Conservation (phyloP, 1,284 basidiomycete genomes). For the Trametes versicolor region DNA sequence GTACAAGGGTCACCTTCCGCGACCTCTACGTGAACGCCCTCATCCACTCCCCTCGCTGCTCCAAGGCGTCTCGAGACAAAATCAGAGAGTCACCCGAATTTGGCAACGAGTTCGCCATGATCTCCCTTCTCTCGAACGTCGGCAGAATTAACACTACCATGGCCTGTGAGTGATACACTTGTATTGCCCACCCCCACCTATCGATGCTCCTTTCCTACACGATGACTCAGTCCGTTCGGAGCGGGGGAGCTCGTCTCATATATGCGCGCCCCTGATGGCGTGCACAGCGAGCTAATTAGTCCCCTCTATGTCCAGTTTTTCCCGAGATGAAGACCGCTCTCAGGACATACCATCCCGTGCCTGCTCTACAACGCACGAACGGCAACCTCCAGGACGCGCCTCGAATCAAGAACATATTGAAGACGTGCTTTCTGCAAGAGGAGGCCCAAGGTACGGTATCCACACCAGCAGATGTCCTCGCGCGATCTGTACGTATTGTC, state of each 20-base stretch:
- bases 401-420: conserved; percentile 60
- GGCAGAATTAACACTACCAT: conserved; percentile 96
- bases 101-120: conserved; percentile 84
- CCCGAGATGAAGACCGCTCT: conserved; percentile 78
- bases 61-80: conserved; percentile 88
- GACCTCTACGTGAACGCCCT: conserved; percentile 88
- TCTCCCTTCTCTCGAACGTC: conserved; percentile 89
- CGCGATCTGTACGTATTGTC: conserved; percentile 38
- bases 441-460: conserved; percentile 39
- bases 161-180: conserved; percentile 71
- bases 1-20: conserved; percentile 76
- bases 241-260: background rate
- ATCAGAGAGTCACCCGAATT: conserved; percentile 84
- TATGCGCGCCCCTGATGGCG: background rate
- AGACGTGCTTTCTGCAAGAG: conserved; percentile 41
- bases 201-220: background rate
- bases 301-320: conserved; percentile 50
- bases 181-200: background rate
- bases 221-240: conserved; percentile 16
- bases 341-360: conserved; percentile 77
- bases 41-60: conserved; percentile 84
- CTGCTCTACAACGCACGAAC: conserved; percentile 70
- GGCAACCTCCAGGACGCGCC: conserved; percentile 78
- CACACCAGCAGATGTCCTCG: conserved; percentile 42
- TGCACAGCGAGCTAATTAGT: conserved; percentile 19